Evolutionary conservation across 768 basidiomycete species (phyloP).

Genomic region (Glaciozyma antarctica): DNA sequence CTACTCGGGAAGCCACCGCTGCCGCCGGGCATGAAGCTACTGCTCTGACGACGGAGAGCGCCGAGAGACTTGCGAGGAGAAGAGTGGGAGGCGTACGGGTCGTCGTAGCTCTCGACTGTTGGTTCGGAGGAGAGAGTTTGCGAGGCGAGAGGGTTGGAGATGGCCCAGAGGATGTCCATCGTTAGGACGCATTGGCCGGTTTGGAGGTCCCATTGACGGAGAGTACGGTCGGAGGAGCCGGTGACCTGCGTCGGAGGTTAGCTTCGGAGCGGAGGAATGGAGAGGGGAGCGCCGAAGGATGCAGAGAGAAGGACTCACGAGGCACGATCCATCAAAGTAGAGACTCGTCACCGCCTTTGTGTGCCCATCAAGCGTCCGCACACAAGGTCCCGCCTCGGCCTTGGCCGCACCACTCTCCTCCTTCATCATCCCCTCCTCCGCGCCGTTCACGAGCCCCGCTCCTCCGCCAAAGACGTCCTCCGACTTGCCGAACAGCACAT

Average conservation of each 20-base stretch:
- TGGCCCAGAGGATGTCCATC: constrained; percentile 99
- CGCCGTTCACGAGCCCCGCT: constrained; percentile 8
- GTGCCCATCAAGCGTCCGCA: constrained; percentile 75
- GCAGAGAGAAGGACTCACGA: constrained; percentile 50
- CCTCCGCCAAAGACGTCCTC: constrained; percentile 29
- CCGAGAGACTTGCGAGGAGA: constrained; percentile 11
- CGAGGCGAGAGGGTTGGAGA: constrained; percentile 64
- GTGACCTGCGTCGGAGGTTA: constrained; percentile 59
- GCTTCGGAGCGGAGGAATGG: constrained; percentile 11
- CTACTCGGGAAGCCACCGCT: constrained; percentile 50
- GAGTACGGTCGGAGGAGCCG: constrained; percentile 93
- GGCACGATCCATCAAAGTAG: constrained; percentile 88
- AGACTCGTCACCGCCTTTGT: constrained; percentile 83
- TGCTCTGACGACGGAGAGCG: constrained; percentile 29
- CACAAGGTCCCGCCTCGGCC: constrained; percentile 51
- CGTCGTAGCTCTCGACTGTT: background rate
- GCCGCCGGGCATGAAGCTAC: constrained; percentile 42
- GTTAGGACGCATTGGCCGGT: constrained; percentile 98
- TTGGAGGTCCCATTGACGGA: constrained; percentile 94
- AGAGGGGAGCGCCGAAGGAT: background rate
- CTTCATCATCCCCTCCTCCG: constrained; percentile 26
- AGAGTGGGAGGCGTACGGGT: background rate
- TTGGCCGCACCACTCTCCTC: constrained; percentile 7
- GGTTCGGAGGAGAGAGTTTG: constrained; percentile 13
- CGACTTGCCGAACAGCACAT: background rate